Conservation (phyloP, 2,329 filamentous ascomycete genomes). For the Orbilia quercus region DNA sequence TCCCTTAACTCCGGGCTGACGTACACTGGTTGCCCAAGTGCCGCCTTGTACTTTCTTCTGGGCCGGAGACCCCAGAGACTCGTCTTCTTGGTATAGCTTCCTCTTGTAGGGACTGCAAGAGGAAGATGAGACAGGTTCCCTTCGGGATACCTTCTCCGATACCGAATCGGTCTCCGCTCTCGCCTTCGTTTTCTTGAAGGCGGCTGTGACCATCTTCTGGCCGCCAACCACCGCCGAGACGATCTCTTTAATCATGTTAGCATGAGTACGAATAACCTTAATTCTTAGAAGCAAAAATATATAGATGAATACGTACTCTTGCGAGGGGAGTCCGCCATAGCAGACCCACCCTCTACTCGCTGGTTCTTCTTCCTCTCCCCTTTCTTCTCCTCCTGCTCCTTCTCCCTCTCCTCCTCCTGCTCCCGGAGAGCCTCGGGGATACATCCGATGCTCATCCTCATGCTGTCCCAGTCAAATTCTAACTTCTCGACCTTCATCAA, state of each 20-base stretch:
- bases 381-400: neutral
- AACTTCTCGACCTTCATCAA: neutral
- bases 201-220: conserved; percentile 13
- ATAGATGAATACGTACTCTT: too few species aligned
- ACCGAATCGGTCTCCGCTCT: conserved; percentile 2
- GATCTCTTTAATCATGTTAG: neutral
- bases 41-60: neutral
- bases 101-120: neutral
- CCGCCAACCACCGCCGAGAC: neutral
- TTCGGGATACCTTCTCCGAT: too few species aligned
- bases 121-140: too few species aligned
- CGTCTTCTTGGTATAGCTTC: neutral
- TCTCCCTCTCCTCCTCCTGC: neutral
- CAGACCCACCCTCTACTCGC: neutral
- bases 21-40: neutral
- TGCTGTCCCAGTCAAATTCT: conserved; percentile 7
- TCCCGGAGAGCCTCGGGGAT: neutral
- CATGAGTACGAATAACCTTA: neutral
- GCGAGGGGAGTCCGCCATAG: too few species aligned
- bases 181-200: conserved; percentile 13
- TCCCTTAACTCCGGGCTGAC: neutral
- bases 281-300: too few species aligned
- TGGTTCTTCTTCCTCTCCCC: neutral
- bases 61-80: neutral
- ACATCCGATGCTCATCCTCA: conserved; percentile 22